Conservation (phyloP, 2,329 filamentous ascomycete species). For the Diplodia intermedia region DNA sequence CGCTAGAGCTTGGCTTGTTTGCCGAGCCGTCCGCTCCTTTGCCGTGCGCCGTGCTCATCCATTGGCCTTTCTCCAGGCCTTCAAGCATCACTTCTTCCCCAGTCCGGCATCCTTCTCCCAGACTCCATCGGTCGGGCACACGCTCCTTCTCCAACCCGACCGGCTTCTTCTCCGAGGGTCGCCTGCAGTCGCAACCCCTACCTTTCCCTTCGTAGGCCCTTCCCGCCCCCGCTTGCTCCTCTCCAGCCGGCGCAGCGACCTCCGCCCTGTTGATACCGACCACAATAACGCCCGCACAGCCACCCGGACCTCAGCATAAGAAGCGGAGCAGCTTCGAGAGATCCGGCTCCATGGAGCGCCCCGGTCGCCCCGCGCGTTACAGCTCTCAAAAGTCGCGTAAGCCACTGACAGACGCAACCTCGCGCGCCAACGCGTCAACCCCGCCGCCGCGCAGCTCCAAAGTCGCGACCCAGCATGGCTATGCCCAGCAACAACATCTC, state of each 20-base stretch:
- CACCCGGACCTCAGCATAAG: background rate
- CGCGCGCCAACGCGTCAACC: conserved; percentile 43
- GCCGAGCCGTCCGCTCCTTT: conserved; percentile 32
- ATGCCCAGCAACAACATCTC: conserved; percentile 34
- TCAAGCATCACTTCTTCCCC: conserved; percentile 10
- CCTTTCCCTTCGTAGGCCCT: background rate
- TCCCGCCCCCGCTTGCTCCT: background rate
- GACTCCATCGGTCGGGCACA: background rate
- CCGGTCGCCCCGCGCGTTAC: conserved; percentile 35
- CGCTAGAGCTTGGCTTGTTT: conserved; percentile 32
- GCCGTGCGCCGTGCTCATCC: conserved; percentile 13
- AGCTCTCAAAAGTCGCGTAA: conserved; percentile 45
- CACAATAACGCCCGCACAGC: background rate
- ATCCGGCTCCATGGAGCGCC: conserved; percentile 42
- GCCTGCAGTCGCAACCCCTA: background rate
- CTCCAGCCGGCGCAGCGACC: background rate
- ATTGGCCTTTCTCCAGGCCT: conserved; percentile 17
- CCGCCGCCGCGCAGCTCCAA: conserved; percentile 25
- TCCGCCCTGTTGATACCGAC: background rate
- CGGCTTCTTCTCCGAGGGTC: conserved; percentile 1
- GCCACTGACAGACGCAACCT: conserved; percentile 44
- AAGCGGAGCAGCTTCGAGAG: conserved; percentile 9
- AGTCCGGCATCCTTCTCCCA: conserved; percentile 10
- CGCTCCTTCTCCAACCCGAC: conserved; percentile 5
- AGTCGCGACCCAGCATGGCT: conserved; percentile 9